Conservation (phyloP, 768 basidiomycete genomes). For the Rubroboletus satanas region DNA sequence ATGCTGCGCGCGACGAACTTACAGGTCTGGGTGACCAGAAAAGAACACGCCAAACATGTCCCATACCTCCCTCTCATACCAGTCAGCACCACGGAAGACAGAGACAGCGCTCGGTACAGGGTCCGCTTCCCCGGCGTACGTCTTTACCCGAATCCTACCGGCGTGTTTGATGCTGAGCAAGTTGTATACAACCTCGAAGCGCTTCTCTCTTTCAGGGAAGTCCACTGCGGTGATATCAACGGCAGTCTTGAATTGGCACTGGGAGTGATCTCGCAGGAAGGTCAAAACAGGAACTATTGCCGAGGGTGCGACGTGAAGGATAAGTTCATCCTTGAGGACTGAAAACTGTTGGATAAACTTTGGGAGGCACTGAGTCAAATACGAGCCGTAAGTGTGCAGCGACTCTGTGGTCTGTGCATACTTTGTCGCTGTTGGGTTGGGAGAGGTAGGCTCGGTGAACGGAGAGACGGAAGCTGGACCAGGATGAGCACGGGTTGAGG, state of each 20-base stretch:
- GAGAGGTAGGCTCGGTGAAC: slow-evolving; percentile 85
- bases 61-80: slow-evolving; percentile 99
- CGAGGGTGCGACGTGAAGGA: slow-evolving; percentile 80
- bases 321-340: slow-evolving; percentile 92
- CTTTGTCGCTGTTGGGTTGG: slow-evolving; percentile 74
- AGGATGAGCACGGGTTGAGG: slow-evolving; percentile 8
- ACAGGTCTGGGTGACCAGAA: slow-evolving; percentile 94
- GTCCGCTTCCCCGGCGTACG: slow-evolving; percentile 90
- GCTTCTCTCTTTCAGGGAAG: slow-evolving; percentile 86
- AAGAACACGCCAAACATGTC: slow-evolving; percentile 98
- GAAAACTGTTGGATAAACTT: slow-evolving; percentile 99
- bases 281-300: slow-evolving; percentile 81
- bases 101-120: slow-evolving; percentile 79
- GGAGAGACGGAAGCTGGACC: slow-evolving; percentile 63
- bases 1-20: slow-evolving; percentile 32
- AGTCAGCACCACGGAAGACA: slow-evolving; percentile 89
- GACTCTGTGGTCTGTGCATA: slow-evolving; percentile 71
- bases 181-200: slow-evolving; percentile 98
- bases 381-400: slow-evolving; percentile 90
- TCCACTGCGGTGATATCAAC: slow-evolving; percentile 97
- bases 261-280: slow-evolving; percentile 92
- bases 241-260: slow-evolving; percentile 88
- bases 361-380: slow-evolving; percentile 88
- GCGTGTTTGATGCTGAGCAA: slow-evolving; percentile 75
- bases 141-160: slow-evolving; percentile 92